Percentiles rank a stretch among this genome's conserved stretches.
These are phyloP conservation scores for Eucalyptus paniculata DNA, from an alignment of 345 rosid genomes.

Conservation along the genomic window DNA sequence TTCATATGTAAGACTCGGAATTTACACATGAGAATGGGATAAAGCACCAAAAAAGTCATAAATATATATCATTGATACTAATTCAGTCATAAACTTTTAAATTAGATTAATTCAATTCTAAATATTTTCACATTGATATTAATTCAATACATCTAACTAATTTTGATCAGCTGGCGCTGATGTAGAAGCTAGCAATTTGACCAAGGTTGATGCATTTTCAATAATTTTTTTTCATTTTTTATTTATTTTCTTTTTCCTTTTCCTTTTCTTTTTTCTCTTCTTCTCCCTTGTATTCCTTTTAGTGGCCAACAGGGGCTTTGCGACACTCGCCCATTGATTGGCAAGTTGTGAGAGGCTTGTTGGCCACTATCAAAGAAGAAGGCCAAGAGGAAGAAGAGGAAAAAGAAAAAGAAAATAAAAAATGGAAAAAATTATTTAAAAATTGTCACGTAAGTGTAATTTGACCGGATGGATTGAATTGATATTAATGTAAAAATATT, in stretches of 20 bases:
- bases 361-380: no score
- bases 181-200: fast-evolving
- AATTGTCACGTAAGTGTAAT: fast-evolving
- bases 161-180: fast-evolving
- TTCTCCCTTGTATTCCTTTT: no score
- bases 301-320: fast-evolving
- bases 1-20: not conserved
- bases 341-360: no score
- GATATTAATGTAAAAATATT: no score
- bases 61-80: fast-evolving
- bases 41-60: no score
- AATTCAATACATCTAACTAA: fast-evolving
- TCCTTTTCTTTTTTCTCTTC: no score
- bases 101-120: fast-evolving
- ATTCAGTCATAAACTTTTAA: no score
- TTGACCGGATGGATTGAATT: fast-evolving
- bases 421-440: no score
- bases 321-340: fast-evolving
- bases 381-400: no score
- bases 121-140: fast-evolving
- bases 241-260: no score
- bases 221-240: no score
- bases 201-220: fast-evolving
- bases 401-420: no score
- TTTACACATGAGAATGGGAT: not conserved